Conservation (phyloP, 305 asterid genomes). For the Solanum hybrid region DNA sequence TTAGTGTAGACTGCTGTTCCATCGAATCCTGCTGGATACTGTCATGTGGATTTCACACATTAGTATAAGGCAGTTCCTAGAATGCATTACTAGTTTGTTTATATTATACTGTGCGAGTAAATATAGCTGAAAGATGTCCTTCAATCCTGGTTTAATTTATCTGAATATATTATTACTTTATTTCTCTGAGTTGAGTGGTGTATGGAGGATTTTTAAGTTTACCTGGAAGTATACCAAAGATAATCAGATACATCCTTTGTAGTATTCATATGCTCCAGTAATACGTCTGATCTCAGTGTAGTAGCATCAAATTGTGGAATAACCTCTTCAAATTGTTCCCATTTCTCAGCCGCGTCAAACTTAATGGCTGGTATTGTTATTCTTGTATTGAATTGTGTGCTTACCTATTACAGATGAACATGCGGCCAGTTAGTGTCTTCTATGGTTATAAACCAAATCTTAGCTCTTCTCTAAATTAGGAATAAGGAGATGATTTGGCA, state of each 20-base stretch:
- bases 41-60: slow-evolving; percentile 11
- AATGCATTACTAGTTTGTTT: neutral
- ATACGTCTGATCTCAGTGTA: slow-evolving; percentile 28
- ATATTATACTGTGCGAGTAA: neutral
- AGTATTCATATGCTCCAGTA: slow-evolving; percentile 73
- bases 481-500: neutral
- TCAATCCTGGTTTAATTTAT: neutral
- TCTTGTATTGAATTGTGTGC: slow-evolving; percentile 32
- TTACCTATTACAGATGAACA: slow-evolving; percentile 33
- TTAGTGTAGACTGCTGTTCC: slow-evolving; percentile 29
- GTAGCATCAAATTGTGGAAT: slow-evolving; percentile 36
- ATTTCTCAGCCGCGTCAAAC: slow-evolving; percentile 34
- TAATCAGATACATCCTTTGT: slow-evolving; percentile 80
- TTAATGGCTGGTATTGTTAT: slow-evolving; percentile 25
- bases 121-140: neutral
- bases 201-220: neutral
- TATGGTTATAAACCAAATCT: neutral
- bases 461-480: neutral
- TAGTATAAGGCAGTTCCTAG: neutral
- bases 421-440: neutral
- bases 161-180: neutral
- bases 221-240: slow-evolving; percentile 84
- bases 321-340: slow-evolving; percentile 57
- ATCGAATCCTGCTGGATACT: slow-evolving; percentile 31
- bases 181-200: neutral